phyloP scores from a whole-genome alignment of 495 filamentous ascomycete genomes.

The Jackrogersella multiformis region DNA sequence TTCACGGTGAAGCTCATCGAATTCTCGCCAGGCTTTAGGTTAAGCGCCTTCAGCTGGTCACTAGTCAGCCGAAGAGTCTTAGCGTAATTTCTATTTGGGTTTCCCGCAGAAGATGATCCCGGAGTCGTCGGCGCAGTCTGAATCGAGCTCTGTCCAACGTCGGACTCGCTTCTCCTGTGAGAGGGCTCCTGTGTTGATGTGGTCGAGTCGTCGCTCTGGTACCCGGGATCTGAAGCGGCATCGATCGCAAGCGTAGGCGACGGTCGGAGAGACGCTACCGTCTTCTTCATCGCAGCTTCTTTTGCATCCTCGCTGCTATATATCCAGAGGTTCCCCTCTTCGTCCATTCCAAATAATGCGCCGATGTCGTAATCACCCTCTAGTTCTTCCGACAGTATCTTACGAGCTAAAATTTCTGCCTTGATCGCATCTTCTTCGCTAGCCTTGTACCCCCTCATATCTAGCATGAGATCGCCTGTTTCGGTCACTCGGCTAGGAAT shows the following conservation, averaged over 20 bases:
- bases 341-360: slow-evolving; percentile 91
- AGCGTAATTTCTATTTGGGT: slow-evolving; percentile 86
- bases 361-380: slow-evolving; percentile 97
- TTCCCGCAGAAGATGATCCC: slow-evolving; percentile 63
- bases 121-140: slow-evolving; percentile 83
- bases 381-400: slow-evolving; percentile 92
- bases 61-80: slow-evolving; percentile 97
- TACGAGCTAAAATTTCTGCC: slow-evolving; percentile 92
- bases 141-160: slow-evolving; percentile 70
- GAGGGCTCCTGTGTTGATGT: slow-evolving; percentile 45
- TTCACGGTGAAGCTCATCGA: slow-evolving; percentile 97
- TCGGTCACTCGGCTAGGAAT: slow-evolving; percentile 93
- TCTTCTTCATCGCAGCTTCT: slow-evolving; percentile 67
- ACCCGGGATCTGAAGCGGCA: slow-evolving; percentile 89
- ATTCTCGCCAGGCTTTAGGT: slow-evolving; percentile 85
- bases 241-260: slow-evolving; percentile 67
- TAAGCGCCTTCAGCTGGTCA: slow-evolving; percentile 88
- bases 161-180: slow-evolving; percentile 70
- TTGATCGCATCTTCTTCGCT: slow-evolving; percentile 90
- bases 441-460: slow-evolving; percentile 96
- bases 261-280: slow-evolving; percentile 57
- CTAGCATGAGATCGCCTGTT: slow-evolving; percentile 94
- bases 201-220: slow-evolving; percentile 77
- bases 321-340: slow-evolving; percentile 97
- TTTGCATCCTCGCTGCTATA: slow-evolving; percentile 98